Evolutionary conservation across 1,284 basidiomycete genomes (phyloP), one percentile per base, ranked within the genome.

Genomic region (Pseudozyma pruni): DNA sequence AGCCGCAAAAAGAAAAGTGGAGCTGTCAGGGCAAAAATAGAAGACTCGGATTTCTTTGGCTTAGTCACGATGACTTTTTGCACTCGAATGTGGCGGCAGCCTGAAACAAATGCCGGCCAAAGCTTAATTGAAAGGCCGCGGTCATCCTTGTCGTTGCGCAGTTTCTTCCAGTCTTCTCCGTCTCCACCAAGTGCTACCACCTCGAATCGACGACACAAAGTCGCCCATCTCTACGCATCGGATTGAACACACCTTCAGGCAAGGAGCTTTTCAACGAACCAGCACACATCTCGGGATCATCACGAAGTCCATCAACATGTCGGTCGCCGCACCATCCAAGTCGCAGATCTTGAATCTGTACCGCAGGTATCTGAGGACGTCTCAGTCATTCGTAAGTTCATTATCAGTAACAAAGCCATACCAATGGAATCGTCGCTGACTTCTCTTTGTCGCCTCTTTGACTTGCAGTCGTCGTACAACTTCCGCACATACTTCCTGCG

Each of bases 401-500:
- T 29, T 8, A 4, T 6, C 41, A 43, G 11, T n/a, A 16, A 25
- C 23, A 16, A 13, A 9, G 3, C 7, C 1, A 1, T n/a, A 4
- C 20, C 17, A 6, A 13, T 19, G 16, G 8, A 9, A 16, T 9
- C 35, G 7, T 8, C 16, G 33, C 43, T 48, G 22, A 47, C 32
- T 16, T 1, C 16, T 1, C 14, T 25, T 11, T 25, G 16, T 27
- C n/a, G n/a, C n/a, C n/a, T n/a, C n/a, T 8, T 34, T 17, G 9
- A 27, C 7, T 17, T 4, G 16, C 63, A 82, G 79, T 68, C 75
- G 1, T 78, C 80, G 22, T 82, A 82, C 74, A 80, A 79, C 60
- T 82, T 82, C 68, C 78, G 80, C 40, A 80, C 80, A 35, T 82
- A 81, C 64, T 82, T 81, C 56, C 48, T 80, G 43, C 67, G 80